A percentile compares a stretch with the other conserved stretches of the same genome.
Conservation (phyloP, 495 filamentous ascomycete genomes). For the Aspergillus asperescens region DNA sequence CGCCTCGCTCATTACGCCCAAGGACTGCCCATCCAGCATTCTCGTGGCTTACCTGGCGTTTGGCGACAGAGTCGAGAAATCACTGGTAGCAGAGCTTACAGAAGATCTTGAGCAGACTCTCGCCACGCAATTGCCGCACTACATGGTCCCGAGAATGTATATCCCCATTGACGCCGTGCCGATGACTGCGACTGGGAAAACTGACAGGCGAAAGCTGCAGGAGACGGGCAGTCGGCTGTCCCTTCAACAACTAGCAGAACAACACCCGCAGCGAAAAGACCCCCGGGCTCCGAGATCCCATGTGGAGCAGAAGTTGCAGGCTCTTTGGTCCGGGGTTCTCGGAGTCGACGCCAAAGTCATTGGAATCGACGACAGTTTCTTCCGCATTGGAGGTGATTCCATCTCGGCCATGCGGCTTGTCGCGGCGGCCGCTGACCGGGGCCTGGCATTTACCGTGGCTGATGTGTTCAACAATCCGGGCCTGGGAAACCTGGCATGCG, state of each 20-base stretch:
- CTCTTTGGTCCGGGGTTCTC: not conserved
- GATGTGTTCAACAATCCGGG: conserved; percentile 3
- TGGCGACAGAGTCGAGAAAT: not conserved
- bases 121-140: not conserved
- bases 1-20: too few relatives aligned
- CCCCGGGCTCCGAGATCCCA: too few relatives aligned
- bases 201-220: not conserved
- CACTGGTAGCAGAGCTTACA: too few relatives aligned
- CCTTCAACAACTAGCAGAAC: too few relatives aligned
- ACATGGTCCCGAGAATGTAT: not conserved
- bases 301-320: not conserved
- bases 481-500: not conserved
- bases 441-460: not conserved
- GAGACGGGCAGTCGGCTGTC: not conserved
- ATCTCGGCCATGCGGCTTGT: conserved; percentile 1
- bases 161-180: not conserved
- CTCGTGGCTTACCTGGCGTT: not conserved
- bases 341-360: not conserved
- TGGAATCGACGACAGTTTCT: conserved; percentile 1
- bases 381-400: conserved; percentile 8
- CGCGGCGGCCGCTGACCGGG: not conserved
- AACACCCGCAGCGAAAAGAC: too few relatives aligned
- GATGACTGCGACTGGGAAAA: not conserved
- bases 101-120: not conserved
- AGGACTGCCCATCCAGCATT: too few relatives aligned